Base-by-base conservation (phyloP, 805 yeast genomes). In the Cyberlindnera amylophila region DNA sequence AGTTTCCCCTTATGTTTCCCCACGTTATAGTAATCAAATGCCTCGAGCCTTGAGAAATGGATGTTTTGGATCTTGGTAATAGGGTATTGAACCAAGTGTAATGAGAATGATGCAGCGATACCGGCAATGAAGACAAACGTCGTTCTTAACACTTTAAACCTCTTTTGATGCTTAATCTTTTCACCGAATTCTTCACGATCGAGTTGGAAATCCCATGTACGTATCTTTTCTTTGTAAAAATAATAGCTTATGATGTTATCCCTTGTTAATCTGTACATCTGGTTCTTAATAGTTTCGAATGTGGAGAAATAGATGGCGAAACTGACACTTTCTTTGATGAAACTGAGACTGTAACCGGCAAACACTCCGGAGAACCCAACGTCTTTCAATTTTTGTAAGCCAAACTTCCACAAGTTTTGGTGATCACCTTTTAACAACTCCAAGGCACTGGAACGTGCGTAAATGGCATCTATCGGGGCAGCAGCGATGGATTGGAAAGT, bases 391-490 rank as follows among this genome's bases (percentile, higher is more conserved):
- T 87, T 87, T 38, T 71, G 70, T 21, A 73, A 59, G 0, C 91
- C 89, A 62, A 87, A 91, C 19, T 65, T 64, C 95, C 96, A 87
- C 43, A 90, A 61, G 44, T 83, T 83, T 44, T 75, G 75, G 61
- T 85, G 81, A 26, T 73, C 70, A 6, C 88, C 85, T 39, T 75
- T 72, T 13, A 87, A 63, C 40, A 90, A 65, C 51, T 88, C 96
- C 10, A 83, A 76, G 5, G 87, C 82, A 2, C 81, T 73, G 50
- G 90, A 86, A 51, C 97, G 71, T 2, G 95, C 78, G 56, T 83
- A 85, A 3, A 91, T 79, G 7, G 97, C 96, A 63, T 91, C 97
- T 4, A 91, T 71, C 0, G 98, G 98, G 2, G 96, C 91, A 2
- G 96, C 96, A 0, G 87, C 90, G 14, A 87, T 65, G n/a, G 95